Percentiles rank a stretch among this genome's conserved stretches.
Evolutionary conservation across 192 early-diverging fungal species (phyloP).

Genomic region (Umbelopsis isabellina): DNA sequence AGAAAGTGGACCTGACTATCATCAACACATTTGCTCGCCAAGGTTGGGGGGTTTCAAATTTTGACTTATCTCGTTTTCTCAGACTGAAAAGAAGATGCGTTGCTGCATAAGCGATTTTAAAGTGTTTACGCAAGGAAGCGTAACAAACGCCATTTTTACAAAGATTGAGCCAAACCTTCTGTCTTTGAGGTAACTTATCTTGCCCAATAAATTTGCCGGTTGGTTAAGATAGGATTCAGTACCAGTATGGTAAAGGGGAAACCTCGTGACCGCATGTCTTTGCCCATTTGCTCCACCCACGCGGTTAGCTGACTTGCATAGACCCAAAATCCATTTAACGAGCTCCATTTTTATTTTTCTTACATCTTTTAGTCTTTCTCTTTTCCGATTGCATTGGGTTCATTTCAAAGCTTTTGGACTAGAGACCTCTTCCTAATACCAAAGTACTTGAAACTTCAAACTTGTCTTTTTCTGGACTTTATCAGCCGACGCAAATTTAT

Average conservation of each 20-base stretch:
- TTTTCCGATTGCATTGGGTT: background rate
- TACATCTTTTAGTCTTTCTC: background rate
- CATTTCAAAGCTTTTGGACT: background rate
- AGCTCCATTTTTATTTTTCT: background rate
- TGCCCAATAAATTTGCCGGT: background rate
- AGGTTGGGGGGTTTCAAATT: no score
- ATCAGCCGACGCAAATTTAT: no score
- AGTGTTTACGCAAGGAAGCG: no score
- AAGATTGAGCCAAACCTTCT: no score
- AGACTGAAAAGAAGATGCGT: no score
- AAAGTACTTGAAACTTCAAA: background rate
- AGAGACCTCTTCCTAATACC: no score
- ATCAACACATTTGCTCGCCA: no score
- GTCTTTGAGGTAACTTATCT: background rate
- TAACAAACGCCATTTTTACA: no score
- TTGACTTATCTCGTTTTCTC: no score
- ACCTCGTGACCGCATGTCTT: background rate
- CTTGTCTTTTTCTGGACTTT: background rate
- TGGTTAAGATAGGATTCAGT: background rate
- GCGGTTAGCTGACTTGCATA: constrained; percentile 12
- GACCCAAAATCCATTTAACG: background rate
- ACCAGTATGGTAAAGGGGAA: background rate
- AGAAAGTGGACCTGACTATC: no score
- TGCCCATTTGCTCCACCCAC: background rate
- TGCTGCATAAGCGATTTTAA: no score